Conservation (phyloP, 192 early-diverging fungal genomes). For the Mortierella alpina region DNA sequence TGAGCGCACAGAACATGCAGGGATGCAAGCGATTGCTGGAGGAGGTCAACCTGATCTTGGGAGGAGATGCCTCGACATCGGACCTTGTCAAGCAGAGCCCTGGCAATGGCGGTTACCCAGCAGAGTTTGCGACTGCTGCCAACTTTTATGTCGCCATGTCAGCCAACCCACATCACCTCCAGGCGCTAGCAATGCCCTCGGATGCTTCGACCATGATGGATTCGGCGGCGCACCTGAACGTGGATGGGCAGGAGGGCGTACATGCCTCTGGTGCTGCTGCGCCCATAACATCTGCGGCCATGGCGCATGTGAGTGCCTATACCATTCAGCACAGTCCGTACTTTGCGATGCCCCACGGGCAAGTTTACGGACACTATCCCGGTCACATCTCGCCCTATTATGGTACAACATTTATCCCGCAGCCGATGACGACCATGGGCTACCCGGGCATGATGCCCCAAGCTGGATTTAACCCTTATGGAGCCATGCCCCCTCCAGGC, state of each 20-base stretch:
- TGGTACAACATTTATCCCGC: conserved; percentile 27
- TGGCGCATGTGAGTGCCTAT: conserved; percentile 12
- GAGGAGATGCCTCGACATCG: conserved; percentile 23
- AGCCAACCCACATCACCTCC: conserved; percentile 23
- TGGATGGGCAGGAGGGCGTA: conserved; percentile 26
- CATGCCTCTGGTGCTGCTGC: conserved; percentile 2
- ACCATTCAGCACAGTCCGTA: conserved; percentile 39
- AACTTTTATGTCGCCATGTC: conserved; percentile 34
- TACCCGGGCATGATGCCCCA: conserved; percentile 46
- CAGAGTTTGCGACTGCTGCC: conserved; percentile 15
- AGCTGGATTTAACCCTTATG: conserved; percentile 40
- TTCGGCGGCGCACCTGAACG: conserved; percentile 6
- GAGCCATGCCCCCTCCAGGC: conserved; percentile 36
- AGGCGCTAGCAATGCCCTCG: conserved; percentile 4
- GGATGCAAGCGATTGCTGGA: conserved; percentile 86
- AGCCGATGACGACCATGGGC: conserved; percentile 32
- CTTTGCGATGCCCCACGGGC: conserved; percentile 39
- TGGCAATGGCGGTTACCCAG: conserved; percentile 13
- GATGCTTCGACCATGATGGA: conserved; percentile 8
- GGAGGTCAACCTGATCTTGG: conserved; percentile 66
- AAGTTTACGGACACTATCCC: conserved; percentile 47
- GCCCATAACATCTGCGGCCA: conserved; percentile 18
- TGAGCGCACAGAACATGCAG: conserved; percentile 74
- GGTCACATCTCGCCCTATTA: conserved; percentile 51
- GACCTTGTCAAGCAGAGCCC: conserved; percentile 21